Conservation (phyloP, 805 yeast genomes). For the Metschnikowia cerradonensis region DNA sequence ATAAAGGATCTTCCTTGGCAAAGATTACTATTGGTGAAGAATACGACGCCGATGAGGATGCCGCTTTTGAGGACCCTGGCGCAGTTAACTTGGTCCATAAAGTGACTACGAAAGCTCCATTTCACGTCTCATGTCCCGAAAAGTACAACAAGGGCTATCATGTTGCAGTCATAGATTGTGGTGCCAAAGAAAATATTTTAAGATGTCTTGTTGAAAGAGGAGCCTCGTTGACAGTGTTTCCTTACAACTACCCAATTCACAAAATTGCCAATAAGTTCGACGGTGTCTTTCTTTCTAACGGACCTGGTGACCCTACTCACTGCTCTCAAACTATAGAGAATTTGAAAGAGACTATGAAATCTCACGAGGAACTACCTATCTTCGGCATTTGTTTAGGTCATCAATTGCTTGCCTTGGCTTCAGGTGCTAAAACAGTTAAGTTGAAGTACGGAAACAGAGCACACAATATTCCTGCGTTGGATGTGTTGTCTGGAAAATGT, state of each 20-base stretch:
- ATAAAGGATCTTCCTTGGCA: slow-evolving; percentile 92
- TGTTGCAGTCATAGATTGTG: slow-evolving; percentile 94
- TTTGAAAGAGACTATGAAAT: slow-evolving; percentile 56
- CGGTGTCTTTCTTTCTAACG: slow-evolving; percentile 93
- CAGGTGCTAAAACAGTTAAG: slow-evolving; percentile 90
- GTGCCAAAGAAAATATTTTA: slow-evolving; percentile 95
- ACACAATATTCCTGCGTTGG: slow-evolving; percentile 95
- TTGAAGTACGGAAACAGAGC: slow-evolving; percentile 98
- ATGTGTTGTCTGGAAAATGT: slow-evolving; percentile 84
- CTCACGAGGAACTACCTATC: slow-evolving; percentile 74
- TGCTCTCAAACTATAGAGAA: slow-evolving; percentile 65
- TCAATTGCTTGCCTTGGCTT: slow-evolving; percentile 90
- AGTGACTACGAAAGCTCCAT: slow-evolving; percentile 94
- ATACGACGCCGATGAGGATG: slow-evolving; percentile 87
- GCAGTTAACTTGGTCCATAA: slow-evolving; percentile 83
- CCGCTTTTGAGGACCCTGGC: slow-evolving; percentile 88
- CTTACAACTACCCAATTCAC: slow-evolving; percentile 90
- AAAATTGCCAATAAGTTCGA: slow-evolving; percentile 88
- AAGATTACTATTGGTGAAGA: slow-evolving; percentile 86
- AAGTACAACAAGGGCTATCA: slow-evolving; percentile 56
- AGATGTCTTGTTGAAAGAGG: slow-evolving; percentile 94
- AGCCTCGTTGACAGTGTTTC: slow-evolving; percentile 93
- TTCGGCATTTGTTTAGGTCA: slow-evolving; percentile 98
- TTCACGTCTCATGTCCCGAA: slow-evolving; percentile 69
- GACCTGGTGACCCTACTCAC: slow-evolving; percentile 98